A percentile compares a stretch with the other conserved stretches of the same genome.
Evolutionary conservation across 2,329 filamentous ascomycete genomes (phyloP).

Genomic region (Trichocomaceae sp.): DNA sequence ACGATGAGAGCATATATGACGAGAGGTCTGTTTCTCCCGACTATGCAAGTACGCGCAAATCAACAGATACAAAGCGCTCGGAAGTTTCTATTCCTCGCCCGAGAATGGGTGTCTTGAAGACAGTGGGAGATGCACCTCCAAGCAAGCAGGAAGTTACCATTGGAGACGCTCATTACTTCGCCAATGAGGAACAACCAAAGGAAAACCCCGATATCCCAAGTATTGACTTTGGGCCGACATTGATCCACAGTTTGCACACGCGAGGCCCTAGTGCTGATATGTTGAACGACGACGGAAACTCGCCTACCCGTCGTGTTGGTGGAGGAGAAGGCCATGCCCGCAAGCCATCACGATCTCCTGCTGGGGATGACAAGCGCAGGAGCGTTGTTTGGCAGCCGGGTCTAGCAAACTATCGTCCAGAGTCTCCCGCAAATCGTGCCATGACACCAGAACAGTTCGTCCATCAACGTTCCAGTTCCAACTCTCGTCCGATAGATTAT

Average conservation of each 20-base stretch:
- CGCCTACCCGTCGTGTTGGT: slow-evolving; percentile 21
- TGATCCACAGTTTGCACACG: slow-evolving; percentile 56
- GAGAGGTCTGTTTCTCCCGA: slow-evolving; percentile 63
- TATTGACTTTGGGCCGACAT: slow-evolving; percentile 80
- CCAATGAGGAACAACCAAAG: slow-evolving; percentile 27
- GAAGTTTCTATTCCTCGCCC: slow-evolving; percentile 48
- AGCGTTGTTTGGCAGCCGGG: slow-evolving; percentile 76
- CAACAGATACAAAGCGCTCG: slow-evolving; percentile 41
- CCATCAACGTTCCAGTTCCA: slow-evolving; percentile 63
- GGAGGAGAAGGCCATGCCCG: slow-evolving; percentile 22
- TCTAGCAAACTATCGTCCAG: slow-evolving; percentile 44
- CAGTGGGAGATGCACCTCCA: slow-evolving; percentile 55
- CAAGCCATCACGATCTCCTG: slow-evolving; percentile 34
- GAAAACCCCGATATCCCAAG: slow-evolving; percentile 56
- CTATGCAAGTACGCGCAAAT: slow-evolving; percentile 65
- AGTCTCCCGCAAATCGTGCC: slow-evolving; percentile 42
- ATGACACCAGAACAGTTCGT: slow-evolving; percentile 79
- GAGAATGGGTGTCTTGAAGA: slow-evolving; percentile 72
- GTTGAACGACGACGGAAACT: slow-evolving; percentile 35
- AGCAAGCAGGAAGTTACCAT: slow-evolving; percentile 39
- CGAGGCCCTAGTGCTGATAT: slow-evolving; percentile 52
- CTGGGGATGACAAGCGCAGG: slow-evolving; percentile 50
- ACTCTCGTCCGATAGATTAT: slow-evolving; percentile 48
- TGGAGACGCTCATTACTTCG: slow-evolving; percentile 41
- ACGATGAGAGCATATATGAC: slow-evolving; percentile 50